Evolutionary conservation across 2,329 filamentous ascomycete genomes (phyloP).

Genomic region (Stylonectria norvegica): DNA sequence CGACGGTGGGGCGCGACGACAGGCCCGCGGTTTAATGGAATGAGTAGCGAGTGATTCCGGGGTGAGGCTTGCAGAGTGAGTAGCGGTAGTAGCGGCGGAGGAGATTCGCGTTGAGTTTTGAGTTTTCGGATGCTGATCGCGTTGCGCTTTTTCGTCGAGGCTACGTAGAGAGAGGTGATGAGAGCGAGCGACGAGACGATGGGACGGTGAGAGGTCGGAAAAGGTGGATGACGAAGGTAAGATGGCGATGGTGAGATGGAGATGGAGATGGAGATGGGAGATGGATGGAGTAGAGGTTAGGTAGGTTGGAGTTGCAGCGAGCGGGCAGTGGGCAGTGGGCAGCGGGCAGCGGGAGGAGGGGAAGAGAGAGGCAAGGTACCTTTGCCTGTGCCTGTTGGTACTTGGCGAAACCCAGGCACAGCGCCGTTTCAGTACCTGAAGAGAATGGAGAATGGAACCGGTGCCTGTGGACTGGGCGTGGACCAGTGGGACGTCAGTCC

Average conservation of each 20-base stretch:
- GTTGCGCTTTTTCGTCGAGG: conserved; percentile 6
- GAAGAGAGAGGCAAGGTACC: no score
- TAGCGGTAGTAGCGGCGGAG: conserved; percentile 14
- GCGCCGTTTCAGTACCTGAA: no score
- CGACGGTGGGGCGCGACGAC: conserved; percentile 24
- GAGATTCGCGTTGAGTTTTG: conserved; percentile 16
- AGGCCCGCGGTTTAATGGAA: conserved; percentile 27
- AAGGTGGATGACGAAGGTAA: conserved; percentile 4
- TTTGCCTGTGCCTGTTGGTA: no score
- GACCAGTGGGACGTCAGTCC: no score
- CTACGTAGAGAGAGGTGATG: conserved; percentile 3
- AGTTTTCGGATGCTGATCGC: conserved; percentile 1
- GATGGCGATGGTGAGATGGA: conserved; percentile 5
- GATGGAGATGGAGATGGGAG: conserved; percentile 6
- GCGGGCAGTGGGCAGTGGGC: no score
- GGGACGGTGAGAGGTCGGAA: conserved; percentile 1
- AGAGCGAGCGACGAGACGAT: not conserved
- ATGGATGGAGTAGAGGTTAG: not conserved
- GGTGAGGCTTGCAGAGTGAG: conserved; percentile 19
- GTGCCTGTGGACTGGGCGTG: no score
- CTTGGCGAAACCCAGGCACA: no score
- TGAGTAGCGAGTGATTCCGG: conserved; percentile 19
- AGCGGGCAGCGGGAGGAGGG: no score
- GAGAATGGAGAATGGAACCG: no score
- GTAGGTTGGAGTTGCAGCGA: not conserved